Evolutionary conservation across 495 filamentous ascomycete species (phyloP).

Genomic region (Neurospora intermedia): DNA sequence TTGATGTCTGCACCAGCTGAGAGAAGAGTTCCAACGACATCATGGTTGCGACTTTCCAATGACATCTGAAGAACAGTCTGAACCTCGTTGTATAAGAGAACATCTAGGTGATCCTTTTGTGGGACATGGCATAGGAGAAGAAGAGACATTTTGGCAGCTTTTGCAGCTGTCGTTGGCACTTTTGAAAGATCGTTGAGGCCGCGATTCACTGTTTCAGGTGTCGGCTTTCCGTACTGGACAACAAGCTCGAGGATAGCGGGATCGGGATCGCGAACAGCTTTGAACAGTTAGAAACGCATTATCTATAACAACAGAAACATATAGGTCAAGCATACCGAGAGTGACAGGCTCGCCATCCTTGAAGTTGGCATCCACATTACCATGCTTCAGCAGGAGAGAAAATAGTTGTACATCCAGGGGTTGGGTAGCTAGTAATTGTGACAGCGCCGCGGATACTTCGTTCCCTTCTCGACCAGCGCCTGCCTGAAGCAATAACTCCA

Average conservation of each 20-base stretch:
- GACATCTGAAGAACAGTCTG: conserved; percentile 23
- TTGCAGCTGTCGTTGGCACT: conserved; percentile 22
- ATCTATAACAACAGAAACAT: neutral
- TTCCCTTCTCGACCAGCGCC: conserved; percentile 24
- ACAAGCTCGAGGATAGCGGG: conserved; percentile 30
- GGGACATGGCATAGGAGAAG: conserved; percentile 28
- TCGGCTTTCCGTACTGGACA: conserved; percentile 29
- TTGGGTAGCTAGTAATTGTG: conserved; percentile 19
- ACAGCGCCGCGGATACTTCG: conserved; percentile 27
- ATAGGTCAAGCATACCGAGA: conserved; percentile 10
- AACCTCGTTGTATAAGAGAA: conserved; percentile 31
- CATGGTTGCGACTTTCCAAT: conserved; percentile 16
- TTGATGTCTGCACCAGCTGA: conserved; percentile 35
- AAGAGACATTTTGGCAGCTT: conserved; percentile 25
- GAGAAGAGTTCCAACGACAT: conserved; percentile 26
- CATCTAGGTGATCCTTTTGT: conserved; percentile 22
- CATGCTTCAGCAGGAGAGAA: conserved; percentile 28
- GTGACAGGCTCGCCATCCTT: conserved; percentile 24
- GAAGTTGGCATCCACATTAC: conserved; percentile 34
- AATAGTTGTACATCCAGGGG: conserved; percentile 29
- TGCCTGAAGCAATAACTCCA: conserved; percentile 27
- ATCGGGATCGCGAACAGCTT: conserved; percentile 26
- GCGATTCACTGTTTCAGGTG: conserved; percentile 18
- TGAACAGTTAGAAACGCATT: conserved; percentile 1
- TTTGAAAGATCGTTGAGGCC: conserved; percentile 23